A percentile compares a stretch with the other conserved stretches of the same genome.
Evolutionary conservation across 257 asterid genomes (phyloP).

Genomic region (Marsdenia floribunda): DNA sequence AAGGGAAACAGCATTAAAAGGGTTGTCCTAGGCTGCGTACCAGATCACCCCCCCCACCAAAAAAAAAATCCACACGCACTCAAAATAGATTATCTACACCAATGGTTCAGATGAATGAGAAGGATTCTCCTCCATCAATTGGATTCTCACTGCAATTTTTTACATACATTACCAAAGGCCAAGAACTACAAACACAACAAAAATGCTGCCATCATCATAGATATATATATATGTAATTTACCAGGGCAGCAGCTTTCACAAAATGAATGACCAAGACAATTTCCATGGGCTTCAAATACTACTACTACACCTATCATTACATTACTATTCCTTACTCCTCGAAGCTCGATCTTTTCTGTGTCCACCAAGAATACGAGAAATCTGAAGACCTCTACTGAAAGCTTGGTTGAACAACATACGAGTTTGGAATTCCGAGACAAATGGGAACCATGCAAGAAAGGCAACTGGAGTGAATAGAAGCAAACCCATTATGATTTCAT

Average conservation of each 20-base stretch:
- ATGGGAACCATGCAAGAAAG: slow-evolving; percentile 95
- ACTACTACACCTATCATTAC: not conserved
- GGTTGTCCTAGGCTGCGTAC: no score
- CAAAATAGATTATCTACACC: not conserved
- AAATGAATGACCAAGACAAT: not conserved
- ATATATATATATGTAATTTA: not conserved
- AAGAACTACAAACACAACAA: not conserved
- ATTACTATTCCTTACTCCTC: slow-evolving; percentile 65
- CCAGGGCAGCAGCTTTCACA: slow-evolving; percentile 10
- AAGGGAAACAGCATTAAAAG: no score
- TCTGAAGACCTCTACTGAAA: slow-evolving; percentile 98
- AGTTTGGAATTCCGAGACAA: slow-evolving; percentile 94
- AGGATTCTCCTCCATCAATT: not conserved
- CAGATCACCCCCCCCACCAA: no score
- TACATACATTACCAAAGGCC: not conserved
- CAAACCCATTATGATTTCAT: slow-evolving; percentile 84
- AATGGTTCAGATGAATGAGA: not conserved
- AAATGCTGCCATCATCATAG: slow-evolving; percentile 7
- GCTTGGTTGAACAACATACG: slow-evolving; percentile 99
- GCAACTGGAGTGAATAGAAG: slow-evolving; percentile 91
- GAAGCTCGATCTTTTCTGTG: slow-evolving; percentile 84
- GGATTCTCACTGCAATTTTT: not conserved
- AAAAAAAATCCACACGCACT: no score
- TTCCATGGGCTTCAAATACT: not conserved
- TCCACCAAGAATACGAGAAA: slow-evolving; percentile 95